Evolutionary conservation across 148 eudicot species (phyloP).

Genomic region (Nepenthes mirabilis): DNA sequence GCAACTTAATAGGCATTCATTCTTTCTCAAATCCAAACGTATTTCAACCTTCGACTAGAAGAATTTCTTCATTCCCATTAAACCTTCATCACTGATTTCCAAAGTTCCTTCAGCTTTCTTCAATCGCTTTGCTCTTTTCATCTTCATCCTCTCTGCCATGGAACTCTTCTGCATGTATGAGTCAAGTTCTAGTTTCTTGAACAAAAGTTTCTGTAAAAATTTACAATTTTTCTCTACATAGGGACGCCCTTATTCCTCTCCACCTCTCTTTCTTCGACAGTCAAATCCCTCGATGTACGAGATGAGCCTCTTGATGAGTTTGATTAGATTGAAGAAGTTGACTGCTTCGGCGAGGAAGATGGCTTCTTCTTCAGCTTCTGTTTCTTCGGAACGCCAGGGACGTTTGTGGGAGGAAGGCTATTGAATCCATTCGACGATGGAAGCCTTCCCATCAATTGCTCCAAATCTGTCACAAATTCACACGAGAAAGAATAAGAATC

Average conservation of each 20-base stretch:
- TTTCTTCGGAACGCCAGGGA: slow-evolving; percentile 38
- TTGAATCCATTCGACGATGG: slow-evolving; percentile 20
- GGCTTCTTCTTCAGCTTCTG: slow-evolving; percentile 37
- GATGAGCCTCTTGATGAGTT: slow-evolving; percentile 7
- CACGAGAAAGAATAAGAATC: background rate
- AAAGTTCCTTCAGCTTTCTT: too few relatives aligned
- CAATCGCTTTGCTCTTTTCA: too few relatives aligned
- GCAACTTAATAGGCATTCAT: too few relatives aligned
- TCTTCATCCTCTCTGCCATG: too few relatives aligned
- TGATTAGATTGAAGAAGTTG: slow-evolving; percentile 1
- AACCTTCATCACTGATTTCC: too few relatives aligned
- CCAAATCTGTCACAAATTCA: slow-evolving; percentile 31
- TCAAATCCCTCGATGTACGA: background rate
- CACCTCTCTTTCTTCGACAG: background rate
- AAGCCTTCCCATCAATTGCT: slow-evolving; percentile 24
- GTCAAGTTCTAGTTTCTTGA: background rate
- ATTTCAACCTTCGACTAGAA: too few relatives aligned
- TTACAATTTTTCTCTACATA: background rate
- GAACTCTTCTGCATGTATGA: too few relatives aligned
- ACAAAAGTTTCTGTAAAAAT: too few relatives aligned
- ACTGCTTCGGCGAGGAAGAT: slow-evolving; percentile 25
- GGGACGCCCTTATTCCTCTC: background rate
- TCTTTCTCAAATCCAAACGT: too few relatives aligned
- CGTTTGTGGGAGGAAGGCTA: slow-evolving; percentile 27
- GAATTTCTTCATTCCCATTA: too few relatives aligned